Base-by-base conservation (phyloP, 768 basidiomycete species). In the Roridomyces roridus region DNA sequence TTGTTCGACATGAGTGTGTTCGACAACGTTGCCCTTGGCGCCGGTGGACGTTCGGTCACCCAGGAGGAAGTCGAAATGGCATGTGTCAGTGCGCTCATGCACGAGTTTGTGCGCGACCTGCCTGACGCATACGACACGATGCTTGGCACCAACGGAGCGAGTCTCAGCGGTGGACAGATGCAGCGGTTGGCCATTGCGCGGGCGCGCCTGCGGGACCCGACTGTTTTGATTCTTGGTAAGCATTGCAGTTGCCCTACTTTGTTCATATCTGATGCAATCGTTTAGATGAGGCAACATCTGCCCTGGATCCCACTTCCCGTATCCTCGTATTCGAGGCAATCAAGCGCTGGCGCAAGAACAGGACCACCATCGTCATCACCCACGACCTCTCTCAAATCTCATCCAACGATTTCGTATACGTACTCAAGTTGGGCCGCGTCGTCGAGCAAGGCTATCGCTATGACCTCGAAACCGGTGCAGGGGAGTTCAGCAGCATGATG, bases 11-110 rank as follows among this genome's bases (percentile, higher is more conserved):
- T 86, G 65, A 84, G 75, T 25, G 77, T 92, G 6, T 89, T 91
- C 65, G 87, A 91, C 66, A 93, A 93, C 62, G 82, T 93, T 50
- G 89, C 90, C 4, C 82, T 93, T 63, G 91, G 89, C 1, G 80
- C 81, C 0, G 76, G 80, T 53, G 84, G 86, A 31, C 52, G 57
- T 36, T 24, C 52, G 26, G 89, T 86, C 18, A 82, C 81, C 4
- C 70, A 85, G 31, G 75, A 79, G n/a, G 86, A 91, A 67, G 88
- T 93, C 24, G 73, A 84, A 35, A 75, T 81, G 28, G 91, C 88
- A 0, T 92, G 89, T 65, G 77, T 79, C 29, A 81, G 82, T 31
- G 88, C 89, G 3, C 77, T 92, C 72, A 78, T 92, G 65, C 86
- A 92, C 65, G 85, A 87, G 47, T 93, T 90, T 67, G 77, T 91